Evolutionary conservation across 345 rosid species (phyloP), one percentile per base, ranked within the genome.

Genomic region (Excoecaria agallocha): DNA sequence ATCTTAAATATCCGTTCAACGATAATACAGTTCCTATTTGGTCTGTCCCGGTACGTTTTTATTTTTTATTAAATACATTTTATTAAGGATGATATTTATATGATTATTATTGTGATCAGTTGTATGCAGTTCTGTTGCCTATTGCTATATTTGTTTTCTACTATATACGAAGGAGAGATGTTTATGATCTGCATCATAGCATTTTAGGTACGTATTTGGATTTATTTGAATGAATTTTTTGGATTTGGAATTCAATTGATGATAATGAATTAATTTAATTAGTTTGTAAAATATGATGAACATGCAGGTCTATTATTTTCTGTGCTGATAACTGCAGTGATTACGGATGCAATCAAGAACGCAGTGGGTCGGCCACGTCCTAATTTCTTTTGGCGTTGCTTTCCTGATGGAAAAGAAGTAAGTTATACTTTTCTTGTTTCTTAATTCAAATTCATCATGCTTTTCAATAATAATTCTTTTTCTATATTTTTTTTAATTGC

Each of bases 331-430:
- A 90, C 96, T 41, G 93, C 77, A n/a, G 86, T 94, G 50, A 86
- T 94, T 43, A 89, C 97, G 5, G 92, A 92, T 84, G 86, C 97
- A 24, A 84, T 92, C 38, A 94, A 94, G 79, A 61, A 66, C 66
- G 92, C 94, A 2, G 89, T 90, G 0, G 97, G 98, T 46, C 79
- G 96, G 9, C 98, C 97, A 15, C 87, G 98, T 41, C 98, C 98
- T 17, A 87, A 94, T 85, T 94, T 91, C 87, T 93, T 89, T 74
- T 94, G 97, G 96, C 96, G 98, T 38, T 92, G 98, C 83, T 94
- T 94, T 82, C 98, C 97, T 13, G 96, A 94, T 39, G 98, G 97
- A 35, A 85, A 82, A 59, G 97, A 86, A 74, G 82, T 85, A 79
- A 65, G 82, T 38, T 17, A 62, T 13, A 5, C 20, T 35, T 11